Conservation (phyloP, 2,329 filamentous ascomycete species). For the Furcasterigmium furcatum region DNA sequence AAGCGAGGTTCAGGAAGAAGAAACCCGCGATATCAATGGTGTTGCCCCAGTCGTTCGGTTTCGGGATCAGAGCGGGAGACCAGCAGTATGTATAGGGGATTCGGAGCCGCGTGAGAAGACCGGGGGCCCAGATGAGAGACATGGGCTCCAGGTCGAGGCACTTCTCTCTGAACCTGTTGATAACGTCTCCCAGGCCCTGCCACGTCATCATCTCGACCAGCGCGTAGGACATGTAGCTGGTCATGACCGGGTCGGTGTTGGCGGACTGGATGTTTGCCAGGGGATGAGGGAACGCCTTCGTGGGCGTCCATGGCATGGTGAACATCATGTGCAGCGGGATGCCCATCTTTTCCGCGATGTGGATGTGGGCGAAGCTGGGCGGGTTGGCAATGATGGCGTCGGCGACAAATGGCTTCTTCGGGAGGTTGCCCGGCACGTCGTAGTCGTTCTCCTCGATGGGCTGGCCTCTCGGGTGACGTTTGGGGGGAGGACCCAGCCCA, state of each 20-base stretch:
- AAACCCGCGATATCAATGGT: conserved; percentile 75
- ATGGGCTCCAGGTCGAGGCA: conserved; percentile 73
- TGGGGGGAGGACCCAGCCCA: conserved; percentile 49
- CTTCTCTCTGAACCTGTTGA: conserved; percentile 80
- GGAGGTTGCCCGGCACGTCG: conserved; percentile 34
- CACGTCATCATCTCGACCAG: conserved; percentile 90
- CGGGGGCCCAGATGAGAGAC: conserved; percentile 79
- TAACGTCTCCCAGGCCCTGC: conserved; percentile 87
- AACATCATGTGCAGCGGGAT: conserved; percentile 85
- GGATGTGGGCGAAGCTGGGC: conserved; percentile 73
- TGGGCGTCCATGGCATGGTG: conserved; percentile 91
- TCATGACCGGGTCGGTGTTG: conserved; percentile 71
- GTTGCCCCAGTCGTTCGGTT: conserved; percentile 71
- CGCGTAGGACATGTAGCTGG: conserved; percentile 81
- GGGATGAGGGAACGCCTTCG: conserved; percentile 81
- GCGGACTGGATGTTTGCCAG: conserved; percentile 77
- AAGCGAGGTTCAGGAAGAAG: conserved; percentile 68
- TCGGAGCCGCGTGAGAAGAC: conserved; percentile 69
- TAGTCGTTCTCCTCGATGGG: conserved; percentile 45
- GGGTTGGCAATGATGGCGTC: conserved; percentile 80
- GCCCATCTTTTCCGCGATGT: conserved; percentile 71
- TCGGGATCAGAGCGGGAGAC: conserved; percentile 77
- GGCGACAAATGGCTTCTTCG: conserved; percentile 68
- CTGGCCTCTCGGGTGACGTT: conserved; percentile 42
- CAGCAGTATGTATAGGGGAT: conserved; percentile 92